Percentiles rank a stretch among this genome's conserved stretches.
These are phyloP conservation scores for Barnettozyma wickerhamii DNA, from an alignment of 805 yeast species.

Conservation along the genomic window DNA sequence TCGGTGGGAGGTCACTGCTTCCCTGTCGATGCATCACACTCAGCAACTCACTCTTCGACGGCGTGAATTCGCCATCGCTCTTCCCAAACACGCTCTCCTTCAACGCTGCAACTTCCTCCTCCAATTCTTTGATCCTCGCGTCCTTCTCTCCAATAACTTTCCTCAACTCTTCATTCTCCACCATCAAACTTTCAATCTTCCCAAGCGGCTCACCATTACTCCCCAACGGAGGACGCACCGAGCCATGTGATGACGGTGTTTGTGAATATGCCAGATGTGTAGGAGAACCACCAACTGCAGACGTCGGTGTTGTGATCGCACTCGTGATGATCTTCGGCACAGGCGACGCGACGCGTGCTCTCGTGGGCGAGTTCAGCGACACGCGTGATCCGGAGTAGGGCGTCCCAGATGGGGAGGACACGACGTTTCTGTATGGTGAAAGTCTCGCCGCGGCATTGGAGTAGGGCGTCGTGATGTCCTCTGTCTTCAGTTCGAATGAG, in stretches of 20 bases:
- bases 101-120: conserved; percentile 14
- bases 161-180: conserved; percentile 18
- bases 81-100: conserved; percentile 9
- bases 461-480: neutral
- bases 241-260: neutral
- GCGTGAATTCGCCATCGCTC: no score
- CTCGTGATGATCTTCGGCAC: neutral
- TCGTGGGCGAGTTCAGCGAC: conserved; percentile 1
- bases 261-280: neutral
- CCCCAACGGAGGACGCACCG: neutral
- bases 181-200: conserved; percentile 12
- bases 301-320: neutral
- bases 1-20: conserved; percentile 30
- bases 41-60: no score
- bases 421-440: neutral
- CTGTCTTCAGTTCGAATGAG: conserved; percentile 8
- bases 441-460: neutral
- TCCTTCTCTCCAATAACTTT: conserved; percentile 15
- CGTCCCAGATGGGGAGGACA: neutral
- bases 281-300: conserved; percentile 1
- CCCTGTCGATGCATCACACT: neutral
- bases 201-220: conserved; percentile 5
- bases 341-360: neutral
- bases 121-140: conserved; percentile 12
- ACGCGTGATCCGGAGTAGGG: neutral